These are phyloP conservation scores for Kodamaea fukazawae DNA, from an alignment of 805 yeast species.

Conservation along the genomic window DNA sequence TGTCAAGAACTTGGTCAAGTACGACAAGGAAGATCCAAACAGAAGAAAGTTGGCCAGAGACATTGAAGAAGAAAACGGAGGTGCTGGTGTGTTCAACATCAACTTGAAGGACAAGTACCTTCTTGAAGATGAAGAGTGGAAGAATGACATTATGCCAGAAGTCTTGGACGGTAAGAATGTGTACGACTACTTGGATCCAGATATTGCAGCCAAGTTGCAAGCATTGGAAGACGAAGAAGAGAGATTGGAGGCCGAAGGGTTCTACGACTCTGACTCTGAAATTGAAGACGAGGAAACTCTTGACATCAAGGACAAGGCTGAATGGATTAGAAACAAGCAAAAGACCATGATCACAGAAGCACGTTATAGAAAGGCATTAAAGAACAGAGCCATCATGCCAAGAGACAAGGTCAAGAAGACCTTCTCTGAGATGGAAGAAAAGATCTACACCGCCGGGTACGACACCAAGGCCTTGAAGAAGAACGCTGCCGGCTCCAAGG, in stretches of 20 bases:
- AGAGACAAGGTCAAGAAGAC: slow-evolving; percentile 81
- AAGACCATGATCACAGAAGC: slow-evolving; percentile 89
- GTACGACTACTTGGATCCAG: slow-evolving; percentile 95
- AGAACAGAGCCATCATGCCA: slow-evolving; percentile 86
- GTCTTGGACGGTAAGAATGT: slow-evolving; percentile 93
- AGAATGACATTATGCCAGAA: slow-evolving; percentile 96
- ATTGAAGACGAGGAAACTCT: slow-evolving; percentile 50
- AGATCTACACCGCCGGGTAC: slow-evolving; percentile 86
- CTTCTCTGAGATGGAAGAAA: slow-evolving; percentile 77
- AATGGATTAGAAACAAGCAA: slow-evolving; percentile 94
- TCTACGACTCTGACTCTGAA: slow-evolving; percentile 83
- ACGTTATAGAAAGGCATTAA: slow-evolving; percentile 79
- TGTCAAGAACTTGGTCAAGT: slow-evolving; percentile 57
- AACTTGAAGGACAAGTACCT: slow-evolving; percentile 90
- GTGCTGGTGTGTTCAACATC: slow-evolving; percentile 96
- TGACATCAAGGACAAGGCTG: slow-evolving; percentile 76
- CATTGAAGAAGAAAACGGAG: slow-evolving; percentile 92
- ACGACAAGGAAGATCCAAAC: slow-evolving; percentile 76
- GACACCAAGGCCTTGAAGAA: slow-evolving; percentile 62
- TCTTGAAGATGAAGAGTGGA: slow-evolving; percentile 96
- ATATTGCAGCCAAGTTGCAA: slow-evolving; percentile 87
- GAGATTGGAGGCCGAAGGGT: slow-evolving; percentile 87
- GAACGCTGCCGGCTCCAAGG: slow-evolving; percentile 38
- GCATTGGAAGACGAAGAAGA: slow-evolving; percentile 98
- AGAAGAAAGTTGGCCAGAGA: slow-evolving; percentile 82